phyloP scores from a whole-genome alignment of 2,329 filamentous ascomycete species.

The Diaporthe humulicola region DNA sequence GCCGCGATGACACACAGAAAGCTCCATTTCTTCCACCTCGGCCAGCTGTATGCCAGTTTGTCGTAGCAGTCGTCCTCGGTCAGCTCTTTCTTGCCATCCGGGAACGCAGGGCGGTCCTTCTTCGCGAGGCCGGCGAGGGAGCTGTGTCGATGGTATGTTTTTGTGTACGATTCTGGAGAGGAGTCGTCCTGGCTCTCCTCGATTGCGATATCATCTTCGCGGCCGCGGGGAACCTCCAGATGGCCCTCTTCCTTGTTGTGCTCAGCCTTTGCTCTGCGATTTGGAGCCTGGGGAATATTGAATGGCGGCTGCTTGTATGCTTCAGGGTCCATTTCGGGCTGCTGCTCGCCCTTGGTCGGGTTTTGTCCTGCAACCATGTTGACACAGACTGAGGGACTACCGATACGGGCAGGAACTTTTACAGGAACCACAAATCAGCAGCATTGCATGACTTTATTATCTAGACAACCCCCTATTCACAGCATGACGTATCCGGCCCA shows the following conservation, averaged over 20 bases:
- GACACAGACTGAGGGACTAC: neutral
- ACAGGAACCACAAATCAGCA: neutral
- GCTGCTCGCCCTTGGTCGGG: neutral
- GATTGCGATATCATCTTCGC: neutral
- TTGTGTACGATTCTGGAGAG: neutral
- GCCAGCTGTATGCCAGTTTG: conserved; percentile 58
- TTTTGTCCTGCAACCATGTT: conserved; percentile 7
- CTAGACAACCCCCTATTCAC: neutral
- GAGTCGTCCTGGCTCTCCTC: neutral
- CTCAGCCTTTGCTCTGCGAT: neutral
- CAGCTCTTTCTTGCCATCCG: conserved; percentile 53
- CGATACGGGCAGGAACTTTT: neutral
- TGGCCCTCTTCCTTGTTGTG: conserved; percentile 8
- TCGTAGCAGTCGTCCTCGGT: conserved; percentile 63
- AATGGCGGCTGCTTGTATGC: conserved; percentile 19
- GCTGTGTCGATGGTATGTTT: conserved; percentile 2
- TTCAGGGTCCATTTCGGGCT: conserved; percentile 11
- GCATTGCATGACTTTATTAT: conserved; percentile 4
- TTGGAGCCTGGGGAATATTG: conserved; percentile 8
- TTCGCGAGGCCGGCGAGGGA: conserved; percentile 1
- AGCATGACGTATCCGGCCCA: neutral
- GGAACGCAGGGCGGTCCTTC: neutral
- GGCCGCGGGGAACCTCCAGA: neutral
- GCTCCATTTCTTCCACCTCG: conserved; percentile 64
- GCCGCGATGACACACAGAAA: conserved; percentile 64